Evolutionary conservation across 352 stramenopile species (phyloP).

Genomic region (Phytophthora idaei): DNA sequence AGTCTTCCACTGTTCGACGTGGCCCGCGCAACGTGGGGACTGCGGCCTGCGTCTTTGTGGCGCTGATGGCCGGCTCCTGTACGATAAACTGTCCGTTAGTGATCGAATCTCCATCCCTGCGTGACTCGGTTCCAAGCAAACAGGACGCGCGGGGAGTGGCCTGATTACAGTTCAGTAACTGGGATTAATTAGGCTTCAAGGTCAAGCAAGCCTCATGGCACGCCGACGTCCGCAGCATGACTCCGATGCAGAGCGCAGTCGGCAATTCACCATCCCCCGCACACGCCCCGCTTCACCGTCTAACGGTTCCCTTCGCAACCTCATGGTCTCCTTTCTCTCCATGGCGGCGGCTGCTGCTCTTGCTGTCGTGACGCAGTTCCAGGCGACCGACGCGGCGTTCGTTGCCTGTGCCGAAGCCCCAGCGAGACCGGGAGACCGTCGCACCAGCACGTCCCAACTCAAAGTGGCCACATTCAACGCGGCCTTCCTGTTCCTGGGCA

Average conservation of each 20-base stretch:
- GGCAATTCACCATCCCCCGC: conserved; percentile 24
- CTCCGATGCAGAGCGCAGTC: conserved; percentile 29
- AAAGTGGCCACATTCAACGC: conserved; percentile 72
- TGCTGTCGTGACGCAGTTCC: conserved; percentile 18
- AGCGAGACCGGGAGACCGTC: conserved; percentile 45
- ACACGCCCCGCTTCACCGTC: conserved; percentile 5
- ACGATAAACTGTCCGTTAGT: conserved; percentile 25
- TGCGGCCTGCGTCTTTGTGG: not conserved
- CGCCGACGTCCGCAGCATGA: conserved; percentile 9
- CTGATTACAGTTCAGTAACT: conserved; percentile 12
- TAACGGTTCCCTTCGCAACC: conserved; percentile 8
- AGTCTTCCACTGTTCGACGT: conserved; percentile 31
- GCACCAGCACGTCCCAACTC: conserved; percentile 54
- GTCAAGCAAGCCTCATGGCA: conserved; percentile 14
- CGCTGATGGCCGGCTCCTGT: conserved; percentile 14
- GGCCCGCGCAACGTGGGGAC: conserved; percentile 13
- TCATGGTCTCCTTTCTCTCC: conserved; percentile 45
- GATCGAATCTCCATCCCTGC: conserved; percentile 26
- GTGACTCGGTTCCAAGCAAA: conserved; percentile 22
- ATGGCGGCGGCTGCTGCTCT: conserved; percentile 23
- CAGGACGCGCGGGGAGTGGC: conserved; percentile 29
- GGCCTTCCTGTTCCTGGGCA: conserved; percentile 63
- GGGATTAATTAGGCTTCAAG: not conserved
- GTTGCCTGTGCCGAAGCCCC: conserved; percentile 51
- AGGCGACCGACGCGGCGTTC: conserved; percentile 43